Percentiles rank a stretch among this genome's conserved stretches.
These are phyloP conservation scores for Talaromyces adpressus DNA, from an alignment of 495 filamentous ascomycete genomes.

Conservation along the genomic window DNA sequence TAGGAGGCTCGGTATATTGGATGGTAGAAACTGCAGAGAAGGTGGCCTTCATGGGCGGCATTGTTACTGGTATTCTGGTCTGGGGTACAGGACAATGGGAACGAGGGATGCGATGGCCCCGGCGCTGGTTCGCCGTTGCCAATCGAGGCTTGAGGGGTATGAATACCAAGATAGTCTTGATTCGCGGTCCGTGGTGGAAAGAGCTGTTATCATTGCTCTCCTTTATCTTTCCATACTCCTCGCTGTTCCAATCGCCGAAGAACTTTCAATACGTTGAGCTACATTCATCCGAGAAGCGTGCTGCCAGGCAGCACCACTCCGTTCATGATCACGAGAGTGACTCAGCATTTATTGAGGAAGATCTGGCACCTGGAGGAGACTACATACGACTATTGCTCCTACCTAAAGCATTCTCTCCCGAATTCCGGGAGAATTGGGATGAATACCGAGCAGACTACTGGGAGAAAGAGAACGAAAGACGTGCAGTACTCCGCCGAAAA, in stretches of 20 bases:
- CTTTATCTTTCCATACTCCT: constrained; percentile 68
- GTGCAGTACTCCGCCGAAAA: constrained; percentile 62
- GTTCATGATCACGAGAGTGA: constrained; percentile 49
- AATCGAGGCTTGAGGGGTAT: constrained; percentile 86
- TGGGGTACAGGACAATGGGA: constrained; percentile 97
- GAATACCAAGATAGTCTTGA: constrained; percentile 91
- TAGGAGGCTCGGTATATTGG: constrained; percentile 95
- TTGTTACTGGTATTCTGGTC: constrained; percentile 73
- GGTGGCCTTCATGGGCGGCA: constrained; percentile 78
- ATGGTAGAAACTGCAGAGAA: constrained; percentile 82
- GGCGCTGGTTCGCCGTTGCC: constrained; percentile 78
- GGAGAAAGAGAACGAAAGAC: constrained; percentile 92
- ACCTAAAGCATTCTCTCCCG: constrained; percentile 89
- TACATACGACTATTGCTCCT: constrained; percentile 84
- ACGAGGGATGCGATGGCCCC: constrained; percentile 86
- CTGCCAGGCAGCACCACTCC: constrained; percentile 32
- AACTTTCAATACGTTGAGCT: constrained; percentile 63
- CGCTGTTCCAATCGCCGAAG: constrained; percentile 52
- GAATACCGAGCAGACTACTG: constrained; percentile 88
- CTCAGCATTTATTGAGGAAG: constrained; percentile 55
- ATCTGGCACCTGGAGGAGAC: constrained; percentile 81
- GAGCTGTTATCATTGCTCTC: constrained; percentile 62
- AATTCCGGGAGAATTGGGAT: constrained; percentile 97
- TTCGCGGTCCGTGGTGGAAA: constrained; percentile 75
- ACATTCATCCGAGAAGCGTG: constrained; percentile 32